phyloP scores from a whole-genome alignment of 2,329 filamentous ascomycete species.

The Epichloe bromicola region DNA sequence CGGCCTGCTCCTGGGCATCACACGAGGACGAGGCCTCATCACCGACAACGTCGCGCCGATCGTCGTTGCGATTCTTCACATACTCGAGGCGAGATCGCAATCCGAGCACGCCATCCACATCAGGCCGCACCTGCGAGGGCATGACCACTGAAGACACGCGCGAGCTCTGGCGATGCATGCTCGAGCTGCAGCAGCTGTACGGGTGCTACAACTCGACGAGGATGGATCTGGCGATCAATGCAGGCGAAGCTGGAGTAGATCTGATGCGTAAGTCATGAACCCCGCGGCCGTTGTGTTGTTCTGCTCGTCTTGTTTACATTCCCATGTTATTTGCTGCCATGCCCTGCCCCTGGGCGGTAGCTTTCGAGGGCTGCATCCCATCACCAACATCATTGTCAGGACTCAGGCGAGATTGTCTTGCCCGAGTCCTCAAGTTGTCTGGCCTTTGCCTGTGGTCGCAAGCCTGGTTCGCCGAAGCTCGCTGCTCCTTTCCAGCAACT shows the following conservation, averaged over 20 bases:
- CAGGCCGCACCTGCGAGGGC: slow-evolving; percentile 18
- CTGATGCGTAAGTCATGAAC: slow-evolving; percentile 30
- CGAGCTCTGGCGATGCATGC: slow-evolving; percentile 35
- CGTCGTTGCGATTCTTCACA: slow-evolving; percentile 7
- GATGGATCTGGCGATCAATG: slow-evolving; percentile 32
- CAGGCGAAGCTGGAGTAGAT: slow-evolving; percentile 24
- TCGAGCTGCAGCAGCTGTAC: slow-evolving; percentile 32
- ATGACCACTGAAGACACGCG: slow-evolving; percentile 26
- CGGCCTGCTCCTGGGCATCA: not conserved
- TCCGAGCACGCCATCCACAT: slow-evolving; percentile 7
- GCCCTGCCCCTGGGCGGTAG: not conserved
- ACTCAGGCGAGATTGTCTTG: too few species aligned
- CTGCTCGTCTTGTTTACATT: not conserved
- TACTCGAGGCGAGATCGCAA: slow-evolving; percentile 3
- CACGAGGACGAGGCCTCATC: slow-evolving; percentile 1
- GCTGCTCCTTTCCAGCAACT: not conserved
- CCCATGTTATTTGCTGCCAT: not conserved
- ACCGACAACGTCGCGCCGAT: slow-evolving; percentile 13
- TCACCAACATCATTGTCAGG: not conserved
- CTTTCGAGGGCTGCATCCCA: not conserved
- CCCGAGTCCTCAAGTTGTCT: not conserved
- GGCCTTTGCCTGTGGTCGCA: not conserved
- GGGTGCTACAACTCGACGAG: slow-evolving; percentile 36
- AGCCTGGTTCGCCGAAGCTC: not conserved
- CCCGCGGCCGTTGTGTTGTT: not conserved